Evolutionary conservation across 2,329 filamentous ascomycete genomes (phyloP), one percentile per base, ranked within the genome.

Genomic region (Achaetomium macrosporum): DNA sequence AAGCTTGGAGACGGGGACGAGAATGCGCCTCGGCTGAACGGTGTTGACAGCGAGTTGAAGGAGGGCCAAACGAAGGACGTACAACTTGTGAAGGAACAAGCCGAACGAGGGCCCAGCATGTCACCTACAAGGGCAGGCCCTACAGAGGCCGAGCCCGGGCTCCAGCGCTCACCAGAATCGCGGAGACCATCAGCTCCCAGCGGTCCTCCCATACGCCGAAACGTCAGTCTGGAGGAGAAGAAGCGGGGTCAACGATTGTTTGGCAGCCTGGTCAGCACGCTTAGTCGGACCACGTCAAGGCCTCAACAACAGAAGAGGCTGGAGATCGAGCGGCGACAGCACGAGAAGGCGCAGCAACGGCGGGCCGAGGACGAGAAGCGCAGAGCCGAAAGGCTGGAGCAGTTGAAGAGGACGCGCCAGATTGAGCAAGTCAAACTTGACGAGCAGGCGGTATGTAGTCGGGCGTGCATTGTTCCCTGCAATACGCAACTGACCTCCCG

Each of bases 181-280:
- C 35, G 42, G 19, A 31, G 57, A 19, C 51, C 50, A 10, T 56
- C 54, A 5, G 40, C 30, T 1, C 16, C 47, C 43, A 57, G 30
- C 45, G 62, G 51, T 64, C 54, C 54, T 12, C 54, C 56, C 5
- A 20, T 70, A 47, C 71, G 74, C 47, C 71, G 68, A 57, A 73
- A 67, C 51, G 70, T 77, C 47, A 71, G 75, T 29, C 74, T 83
- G 53, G 87, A 95, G 63, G 92, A 97, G 66, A 89, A 85, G 68
- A 90, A 88, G 66, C 85, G 92, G 36, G 88, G 88, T 19, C 86
- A 88, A 69, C 81, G 92, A 49, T 76, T 97, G 56, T 96, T 96
- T 66, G 91, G 92, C 56, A 88, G 85, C 35, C 72, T 95, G 52
- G 74, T 93, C 55, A 88, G 79, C 67, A 89, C 87, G 36, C 77